Percentiles rank a stretch among this genome's conserved stretches.
Evolutionary conservation across 2,329 filamentous ascomycete genomes (phyloP).

Genomic region (Ophiocordyceps camponoti-leonardi): DNA sequence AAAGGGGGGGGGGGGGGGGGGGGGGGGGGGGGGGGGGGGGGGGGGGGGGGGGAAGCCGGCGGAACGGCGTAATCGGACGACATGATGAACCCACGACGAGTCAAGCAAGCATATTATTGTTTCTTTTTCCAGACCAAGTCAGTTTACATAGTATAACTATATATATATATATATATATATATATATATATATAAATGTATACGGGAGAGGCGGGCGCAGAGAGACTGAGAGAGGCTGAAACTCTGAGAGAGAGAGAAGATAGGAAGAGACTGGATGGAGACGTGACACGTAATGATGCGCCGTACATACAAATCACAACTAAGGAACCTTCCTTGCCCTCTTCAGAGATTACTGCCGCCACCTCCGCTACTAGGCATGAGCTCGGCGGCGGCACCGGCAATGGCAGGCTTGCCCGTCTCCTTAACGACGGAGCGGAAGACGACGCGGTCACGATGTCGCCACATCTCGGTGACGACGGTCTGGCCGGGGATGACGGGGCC

Average conservation of each 20-base stretch:
- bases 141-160: too few species aligned
- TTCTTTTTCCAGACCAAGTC: too few species aligned
- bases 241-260: background rate
- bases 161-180: too few species aligned
- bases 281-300: background rate
- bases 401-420: conserved; percentile 82
- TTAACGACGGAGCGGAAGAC: conserved; percentile 47
- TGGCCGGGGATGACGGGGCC: conserved; percentile 73
- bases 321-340: too few species aligned
- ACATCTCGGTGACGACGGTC: conserved; percentile 88
- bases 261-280: background rate
- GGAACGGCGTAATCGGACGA: too few species aligned
- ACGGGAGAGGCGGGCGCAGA: too few species aligned
- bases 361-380: conserved; percentile 24
- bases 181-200: too few species aligned
- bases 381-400: conserved; percentile 66
- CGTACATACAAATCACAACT: too few species aligned
- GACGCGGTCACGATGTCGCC: conserved; percentile 67
- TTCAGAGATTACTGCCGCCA: background rate
- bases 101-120: too few species aligned
- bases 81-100: too few species aligned
- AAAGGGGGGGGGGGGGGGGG: background rate
- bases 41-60: too few species aligned
- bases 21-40: background rate
- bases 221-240: background rate